phyloP scores from a whole-genome alignment of 331 rosid species.

The Saraca asoca region DNA sequence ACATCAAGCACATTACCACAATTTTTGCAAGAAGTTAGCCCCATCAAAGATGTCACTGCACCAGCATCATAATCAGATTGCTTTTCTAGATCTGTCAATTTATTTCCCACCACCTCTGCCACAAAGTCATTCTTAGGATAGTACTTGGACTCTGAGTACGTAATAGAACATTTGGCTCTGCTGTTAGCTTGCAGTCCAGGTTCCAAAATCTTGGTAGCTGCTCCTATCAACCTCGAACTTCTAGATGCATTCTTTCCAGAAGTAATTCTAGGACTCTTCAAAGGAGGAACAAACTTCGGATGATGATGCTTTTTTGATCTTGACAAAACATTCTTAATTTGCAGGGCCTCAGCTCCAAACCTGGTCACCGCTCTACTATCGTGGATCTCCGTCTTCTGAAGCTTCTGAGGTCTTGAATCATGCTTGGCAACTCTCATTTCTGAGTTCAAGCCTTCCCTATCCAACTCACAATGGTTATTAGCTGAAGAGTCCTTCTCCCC shows the following conservation, averaged over 20 bases:
- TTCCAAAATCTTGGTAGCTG: slow-evolving; percentile 75
- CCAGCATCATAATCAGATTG: slow-evolving; percentile 39
- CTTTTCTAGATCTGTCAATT: slow-evolving; percentile 25
- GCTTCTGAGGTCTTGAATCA: slow-evolving; percentile 76
- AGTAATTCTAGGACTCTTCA: slow-evolving; percentile 61
- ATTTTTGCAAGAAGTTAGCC: slow-evolving; percentile 58
- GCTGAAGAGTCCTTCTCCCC: slow-evolving; percentile 31
- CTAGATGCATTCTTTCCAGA: slow-evolving; percentile 54
- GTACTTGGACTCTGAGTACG: slow-evolving; percentile 45
- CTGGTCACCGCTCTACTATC: slow-evolving; percentile 62
- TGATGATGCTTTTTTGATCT: slow-evolving; percentile 51
- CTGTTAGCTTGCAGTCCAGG: slow-evolving; percentile 69
- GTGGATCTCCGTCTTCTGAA: slow-evolving; percentile 51
- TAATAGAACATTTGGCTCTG: slow-evolving; percentile 53
- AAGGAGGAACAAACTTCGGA: slow-evolving; percentile 56
- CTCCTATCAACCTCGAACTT: slow-evolving; percentile 66
- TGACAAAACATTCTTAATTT: slow-evolving; percentile 64
- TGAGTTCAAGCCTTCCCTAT: slow-evolving; percentile 43
- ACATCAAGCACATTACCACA: slow-evolving; percentile 55
- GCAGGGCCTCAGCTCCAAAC: slow-evolving; percentile 67
- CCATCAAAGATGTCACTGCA: slow-evolving; percentile 37
- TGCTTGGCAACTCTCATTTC: slow-evolving; percentile 53
- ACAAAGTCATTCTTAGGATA: slow-evolving; percentile 33
- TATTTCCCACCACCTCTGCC: slow-evolving; percentile 23
- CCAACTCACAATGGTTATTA: slow-evolving; percentile 33